phyloP scores from a whole-genome alignment of 768 basidiomycete genomes.

The Trametes meyenii region DNA sequence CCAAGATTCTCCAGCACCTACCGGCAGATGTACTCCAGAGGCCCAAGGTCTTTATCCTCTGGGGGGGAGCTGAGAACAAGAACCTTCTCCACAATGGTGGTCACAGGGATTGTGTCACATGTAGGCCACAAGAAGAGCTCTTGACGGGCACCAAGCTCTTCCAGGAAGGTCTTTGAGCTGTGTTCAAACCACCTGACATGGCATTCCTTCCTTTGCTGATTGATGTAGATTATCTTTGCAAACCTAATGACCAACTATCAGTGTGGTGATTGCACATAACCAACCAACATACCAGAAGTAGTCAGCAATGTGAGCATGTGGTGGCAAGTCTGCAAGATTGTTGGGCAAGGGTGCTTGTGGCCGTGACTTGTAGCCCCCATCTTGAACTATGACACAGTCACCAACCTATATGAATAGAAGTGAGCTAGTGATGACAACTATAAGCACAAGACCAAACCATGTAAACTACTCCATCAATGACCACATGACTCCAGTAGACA shows the following conservation, averaged over 20 bases:
- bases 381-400: constrained; percentile 60
- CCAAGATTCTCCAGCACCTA: constrained; percentile 30
- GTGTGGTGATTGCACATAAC: background rate
- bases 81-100: constrained; percentile 51
- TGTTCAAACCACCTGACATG: constrained; percentile 83
- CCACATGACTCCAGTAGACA: constrained; percentile 37
- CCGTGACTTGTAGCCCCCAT: constrained; percentile 37
- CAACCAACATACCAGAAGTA: constrained; percentile 61
- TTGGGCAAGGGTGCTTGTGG: constrained; percentile 39
- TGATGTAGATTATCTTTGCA: constrained; percentile 60
- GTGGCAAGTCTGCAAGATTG: constrained; percentile 38
- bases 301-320: constrained; percentile 47
- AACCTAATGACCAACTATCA: constrained; percentile 55
- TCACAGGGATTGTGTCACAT: constrained; percentile 48
- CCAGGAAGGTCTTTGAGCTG: constrained; percentile 59
- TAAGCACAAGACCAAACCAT: constrained; percentile 16
- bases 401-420: constrained; percentile 50
- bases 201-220: constrained; percentile 43
- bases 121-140: constrained; percentile 65
- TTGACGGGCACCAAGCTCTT: constrained; percentile 60
- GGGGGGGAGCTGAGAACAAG: constrained; percentile 40
- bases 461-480: constrained; percentile 48
- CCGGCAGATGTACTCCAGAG: constrained; percentile 62
- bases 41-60: constrained; percentile 28
- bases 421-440: constrained; percentile 1